Evolutionary conservation across 306 rosid genomes (phyloP), one percentile per base, ranked within the genome.

Genomic region (Gleditsia sinensis): DNA sequence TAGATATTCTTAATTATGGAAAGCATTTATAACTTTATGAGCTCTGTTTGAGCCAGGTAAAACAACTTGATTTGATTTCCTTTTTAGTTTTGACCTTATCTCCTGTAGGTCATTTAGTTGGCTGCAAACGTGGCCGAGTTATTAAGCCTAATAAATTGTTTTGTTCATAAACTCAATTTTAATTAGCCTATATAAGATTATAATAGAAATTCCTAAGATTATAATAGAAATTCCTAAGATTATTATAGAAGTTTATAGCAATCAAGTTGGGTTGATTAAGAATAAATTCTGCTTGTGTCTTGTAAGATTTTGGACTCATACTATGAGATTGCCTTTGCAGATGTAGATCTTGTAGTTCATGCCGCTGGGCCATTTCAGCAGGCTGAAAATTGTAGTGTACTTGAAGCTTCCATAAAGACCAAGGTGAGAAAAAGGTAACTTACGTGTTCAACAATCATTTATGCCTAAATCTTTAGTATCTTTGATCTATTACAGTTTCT

Each of bases 351-450:
- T 70, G 98, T 94, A 72, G 85, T 94, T 63, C 98, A 94, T 81
- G 72, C 96, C 1, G 97, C 98, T 2, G 98, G 98, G n/a, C 97
- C 97, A 67, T 94, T 94, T 71, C 98, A 94, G 75, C 97, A 84
- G 81, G 48, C 87, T 62, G 83, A 86, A 70, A 87, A 75, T 54
- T 94, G 98, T 69, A 78, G 86, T 23, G 97, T 94, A 32, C 87
- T 94, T 76, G 96, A 94, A 87, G 98, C 97, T 71, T 92, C 98
- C 73, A 79, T 94, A 81, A 72, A 85, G 54, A 91, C 92, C 55
- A 89, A 91, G 94, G 93, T 86, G 75, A 84, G 84, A 39, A 10
- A 34, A 59, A 75, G 60, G 87, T 72, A 73, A 23, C 32, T 66
- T 74, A 2, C 33, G 5, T 45, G 30, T 55, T 58, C 20, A 37